Base-by-base conservation (phyloP, 2,329 filamentous ascomycete genomes). In the Westerdykella ornata region DNA sequence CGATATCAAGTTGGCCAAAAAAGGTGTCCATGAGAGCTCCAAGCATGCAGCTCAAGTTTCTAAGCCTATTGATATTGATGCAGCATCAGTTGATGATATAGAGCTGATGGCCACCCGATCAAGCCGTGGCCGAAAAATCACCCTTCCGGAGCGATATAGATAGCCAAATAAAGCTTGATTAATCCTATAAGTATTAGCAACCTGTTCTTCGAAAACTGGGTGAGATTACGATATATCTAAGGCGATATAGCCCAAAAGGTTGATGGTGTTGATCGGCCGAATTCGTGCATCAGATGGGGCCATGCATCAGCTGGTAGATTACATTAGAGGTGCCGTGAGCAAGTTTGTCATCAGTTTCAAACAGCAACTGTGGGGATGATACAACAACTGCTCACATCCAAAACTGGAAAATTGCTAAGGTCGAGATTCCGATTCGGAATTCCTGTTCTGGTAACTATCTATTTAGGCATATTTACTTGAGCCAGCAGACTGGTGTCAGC, bases 241-340 rank as follows among this genome's bases (percentile, higher is more conserved):
- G 20, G 5, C 20, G 20, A 22, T 22, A 22, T 22, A 22, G 20
- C 20, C 20, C 20, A 22, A 22, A 22, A 22, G 20, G 20, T 22
- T 22, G 20, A 22, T 22, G 20, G 17, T 22, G 17, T 17, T 26
- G 35, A n/a, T 28, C 12, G 13, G 18, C 26, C 17, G 35, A 38
- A 29, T 22, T n/a, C 35, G 35, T 28, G 35, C 35, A 38, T 38
- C 20, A 38, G 20, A 18, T 38, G 35, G 35, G 35, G 35, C 35
- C 20, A 18, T 38, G 35, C 35, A 38, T 38, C 35, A 38, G 35
- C 18, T 38, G 35, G 20, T 38, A 14, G 34, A 36, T 36, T 36
- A 36, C 34, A n/a, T n/a, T n/a, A n/a, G n/a, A n/a, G n/a, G n/a
- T n/a, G n/a, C n/a, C n/a, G n/a, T n/a, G n/a, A n/a, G n/a, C n/a